Conservation (phyloP, 2,329 filamentous ascomycete species). For the Orbilia oligospora region DNA sequence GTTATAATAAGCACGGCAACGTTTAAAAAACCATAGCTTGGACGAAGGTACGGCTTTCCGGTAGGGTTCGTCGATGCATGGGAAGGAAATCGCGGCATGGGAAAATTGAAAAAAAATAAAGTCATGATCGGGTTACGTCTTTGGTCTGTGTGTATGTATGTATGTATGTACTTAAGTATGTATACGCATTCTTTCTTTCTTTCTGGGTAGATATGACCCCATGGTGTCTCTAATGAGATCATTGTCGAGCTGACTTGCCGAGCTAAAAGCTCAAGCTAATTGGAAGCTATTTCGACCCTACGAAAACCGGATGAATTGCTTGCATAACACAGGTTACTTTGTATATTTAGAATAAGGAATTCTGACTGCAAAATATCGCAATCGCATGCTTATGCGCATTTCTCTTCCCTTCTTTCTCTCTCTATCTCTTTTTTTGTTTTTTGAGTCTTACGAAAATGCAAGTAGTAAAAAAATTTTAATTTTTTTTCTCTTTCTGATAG, state of each 20-base stretch:
- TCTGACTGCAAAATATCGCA: constrained; percentile 27
- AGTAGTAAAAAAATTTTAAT: no score
- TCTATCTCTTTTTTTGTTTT: neutral
- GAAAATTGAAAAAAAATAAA: constrained; percentile 22
- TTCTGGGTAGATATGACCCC: neutral
- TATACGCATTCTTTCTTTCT: no score
- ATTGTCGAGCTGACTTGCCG: constrained; percentile 9
- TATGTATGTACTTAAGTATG: no score
- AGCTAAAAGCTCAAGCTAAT: constrained; percentile 17
- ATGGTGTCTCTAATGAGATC: constrained; percentile 24
- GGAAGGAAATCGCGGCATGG: constrained; percentile 46
- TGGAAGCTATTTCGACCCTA: constrained; percentile 18
- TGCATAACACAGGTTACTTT: constrained; percentile 2
- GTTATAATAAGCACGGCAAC: constrained; percentile 43
- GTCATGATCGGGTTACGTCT: constrained; percentile 13
- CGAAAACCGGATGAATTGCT: constrained; percentile 28
- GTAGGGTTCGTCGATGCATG: constrained; percentile 21
- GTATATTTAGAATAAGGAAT: constrained; percentile 7
- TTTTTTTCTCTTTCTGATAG: constrained; percentile 15
- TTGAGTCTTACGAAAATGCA: neutral
- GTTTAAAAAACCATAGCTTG: constrained; percentile 21
- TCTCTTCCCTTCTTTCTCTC: neutral
- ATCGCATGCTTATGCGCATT: constrained; percentile 23
- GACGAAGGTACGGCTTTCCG: constrained; percentile 9
- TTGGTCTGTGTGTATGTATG: neutral